Evolutionary conservation across 805 yeast species (phyloP).

Genomic region (Metschnikowia dekortorum): DNA sequence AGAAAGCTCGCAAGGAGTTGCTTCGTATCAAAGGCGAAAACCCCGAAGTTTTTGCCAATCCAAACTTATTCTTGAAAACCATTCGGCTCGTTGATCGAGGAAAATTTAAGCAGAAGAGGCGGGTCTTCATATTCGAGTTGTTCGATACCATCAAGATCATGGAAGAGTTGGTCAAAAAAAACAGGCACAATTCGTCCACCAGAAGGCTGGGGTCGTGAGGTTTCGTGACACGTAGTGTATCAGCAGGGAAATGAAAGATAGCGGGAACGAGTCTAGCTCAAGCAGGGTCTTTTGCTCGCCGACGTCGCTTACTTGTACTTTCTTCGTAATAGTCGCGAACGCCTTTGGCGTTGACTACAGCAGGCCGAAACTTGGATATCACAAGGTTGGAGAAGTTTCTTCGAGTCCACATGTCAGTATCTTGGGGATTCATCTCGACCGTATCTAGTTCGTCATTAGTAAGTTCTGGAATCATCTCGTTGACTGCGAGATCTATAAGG

Average conservation of each 20-base stretch:
- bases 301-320: conserved; percentile 1
- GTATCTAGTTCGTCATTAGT: conserved; percentile 32
- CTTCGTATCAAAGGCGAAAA: conserved; percentile 47
- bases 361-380: conserved; percentile 31
- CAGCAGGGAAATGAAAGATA: neutral
- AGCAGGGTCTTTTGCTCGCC: conserved; percentile 3
- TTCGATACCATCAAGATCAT: conserved; percentile 46
- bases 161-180: conserved; percentile 47
- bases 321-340: conserved; percentile 17
- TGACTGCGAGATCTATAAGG: conserved; percentile 25
- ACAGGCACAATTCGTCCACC: conserved; percentile 25
- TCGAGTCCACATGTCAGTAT: conserved; percentile 34
- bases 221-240: neutral
- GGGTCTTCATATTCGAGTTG: conserved; percentile 63
- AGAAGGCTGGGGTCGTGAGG: neutral
- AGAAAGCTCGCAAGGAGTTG: conserved; percentile 55
- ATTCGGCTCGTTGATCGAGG: conserved; percentile 49
- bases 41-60: conserved; percentile 52
- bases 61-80: conserved; percentile 50
- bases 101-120: conserved; percentile 57
- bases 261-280: neutral
- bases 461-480: conserved; percentile 36
- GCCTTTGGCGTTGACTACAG: conserved; percentile 22
- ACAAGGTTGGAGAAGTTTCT: conserved; percentile 34
- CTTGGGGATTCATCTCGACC: conserved; percentile 38